phyloP scores from a whole-genome alignment of 305 asterid species.

The Fraxinus sp. region DNA sequence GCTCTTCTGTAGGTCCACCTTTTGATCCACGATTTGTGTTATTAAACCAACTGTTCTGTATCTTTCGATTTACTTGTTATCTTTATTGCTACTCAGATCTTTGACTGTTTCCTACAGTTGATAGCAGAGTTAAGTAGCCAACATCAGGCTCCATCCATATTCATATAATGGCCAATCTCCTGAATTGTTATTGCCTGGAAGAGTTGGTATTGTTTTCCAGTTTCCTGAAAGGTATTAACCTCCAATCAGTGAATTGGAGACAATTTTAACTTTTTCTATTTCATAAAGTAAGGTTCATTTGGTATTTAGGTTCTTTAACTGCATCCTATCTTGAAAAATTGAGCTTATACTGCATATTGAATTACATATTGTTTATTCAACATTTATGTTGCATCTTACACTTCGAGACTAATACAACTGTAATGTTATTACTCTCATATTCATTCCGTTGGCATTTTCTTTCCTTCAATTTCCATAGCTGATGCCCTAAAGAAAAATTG shows the following conservation, averaged over 20 bases:
- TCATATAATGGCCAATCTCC: constrained; percentile 58
- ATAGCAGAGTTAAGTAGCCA: constrained; percentile 89
- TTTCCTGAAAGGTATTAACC: constrained; percentile 84
- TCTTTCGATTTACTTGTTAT: too few species aligned
- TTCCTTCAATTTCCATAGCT: constrained; percentile 9
- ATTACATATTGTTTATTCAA: background rate
- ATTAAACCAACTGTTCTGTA: background rate
- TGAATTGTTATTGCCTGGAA: constrained; percentile 55
- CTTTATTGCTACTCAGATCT: too few species aligned
- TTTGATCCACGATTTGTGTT: too few species aligned
- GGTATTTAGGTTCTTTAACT: background rate
- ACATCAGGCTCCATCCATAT: constrained; percentile 72
- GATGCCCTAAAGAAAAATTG: background rate
- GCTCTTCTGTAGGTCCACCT: too few species aligned
- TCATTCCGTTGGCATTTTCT: constrained; percentile 14
- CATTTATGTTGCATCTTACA: constrained; percentile 1
- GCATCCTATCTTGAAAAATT: constrained; percentile 13
- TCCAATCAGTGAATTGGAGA: constrained; percentile 1
- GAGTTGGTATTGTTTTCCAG: constrained; percentile 93
- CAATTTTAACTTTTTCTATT: background rate
- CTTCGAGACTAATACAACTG: background rate
- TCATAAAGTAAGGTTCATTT: background rate
- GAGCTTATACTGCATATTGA: background rate
- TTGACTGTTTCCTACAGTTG: constrained; percentile 39
- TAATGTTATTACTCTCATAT: constrained; percentile 1